Evolutionary conservation across 2,329 filamentous ascomycete genomes (phyloP).

Genomic region (Cladosporium sp.): DNA sequence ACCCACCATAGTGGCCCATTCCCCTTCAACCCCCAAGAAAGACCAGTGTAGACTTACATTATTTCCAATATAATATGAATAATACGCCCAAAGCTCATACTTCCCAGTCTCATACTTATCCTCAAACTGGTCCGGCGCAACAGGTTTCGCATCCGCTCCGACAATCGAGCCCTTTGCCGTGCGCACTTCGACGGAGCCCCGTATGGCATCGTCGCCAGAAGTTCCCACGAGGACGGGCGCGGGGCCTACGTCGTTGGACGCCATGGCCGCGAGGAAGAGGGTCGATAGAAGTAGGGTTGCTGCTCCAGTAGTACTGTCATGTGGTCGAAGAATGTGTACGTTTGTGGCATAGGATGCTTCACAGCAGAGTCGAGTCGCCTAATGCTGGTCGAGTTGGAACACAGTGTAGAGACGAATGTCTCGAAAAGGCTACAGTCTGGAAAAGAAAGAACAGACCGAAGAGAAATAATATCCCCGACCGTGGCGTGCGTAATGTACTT

Average conservation of each 20-base stretch:
- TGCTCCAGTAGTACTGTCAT: too few relatives aligned
- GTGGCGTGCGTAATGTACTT: too few relatives aligned
- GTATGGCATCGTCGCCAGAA: conserved; percentile 27
- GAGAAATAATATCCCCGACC: too few relatives aligned
- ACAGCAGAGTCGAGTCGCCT: too few relatives aligned
- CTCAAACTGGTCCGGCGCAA: conserved; percentile 54
- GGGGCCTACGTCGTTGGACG: conserved; percentile 30
- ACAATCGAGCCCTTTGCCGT: conserved; percentile 19
- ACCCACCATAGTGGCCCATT: too few relatives aligned
- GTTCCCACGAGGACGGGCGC: conserved; percentile 21
- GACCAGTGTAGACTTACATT: conserved; percentile 41
- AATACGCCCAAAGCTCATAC: conserved; percentile 47
- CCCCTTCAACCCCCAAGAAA: too few relatives aligned
- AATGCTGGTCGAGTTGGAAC: too few relatives aligned
- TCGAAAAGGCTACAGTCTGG: too few relatives aligned
- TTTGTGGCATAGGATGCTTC: too few relatives aligned
- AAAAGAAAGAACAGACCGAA: too few relatives aligned
- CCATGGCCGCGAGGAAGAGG: conserved; percentile 12
- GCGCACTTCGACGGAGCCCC: conserved; percentile 24
- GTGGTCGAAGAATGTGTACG: too few relatives aligned
- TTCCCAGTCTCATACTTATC: conserved; percentile 48
- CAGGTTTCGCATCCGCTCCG: conserved; percentile 36
- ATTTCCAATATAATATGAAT: conserved; percentile 61
- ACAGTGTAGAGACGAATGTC: too few relatives aligned
- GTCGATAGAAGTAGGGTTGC: conserved; percentile 14